Percentiles rank a stretch among this genome's conserved stretches.
Evolutionary conservation across 345 rosid genomes (phyloP).

Genomic region (Melastoma malabathricum): DNA sequence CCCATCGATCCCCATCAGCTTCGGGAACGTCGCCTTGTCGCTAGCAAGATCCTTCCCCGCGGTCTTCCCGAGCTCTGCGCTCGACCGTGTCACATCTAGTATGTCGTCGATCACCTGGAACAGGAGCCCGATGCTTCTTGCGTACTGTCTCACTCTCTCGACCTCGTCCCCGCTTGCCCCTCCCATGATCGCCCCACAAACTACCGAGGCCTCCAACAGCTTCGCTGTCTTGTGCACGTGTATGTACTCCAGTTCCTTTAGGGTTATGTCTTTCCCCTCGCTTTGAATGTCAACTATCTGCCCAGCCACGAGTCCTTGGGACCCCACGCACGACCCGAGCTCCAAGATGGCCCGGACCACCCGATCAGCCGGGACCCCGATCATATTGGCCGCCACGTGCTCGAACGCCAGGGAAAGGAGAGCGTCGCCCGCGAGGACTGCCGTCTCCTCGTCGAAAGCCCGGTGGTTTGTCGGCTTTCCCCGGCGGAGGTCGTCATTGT

Average conservation of each 20-base stretch:
- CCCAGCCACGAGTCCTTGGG: slow-evolving; percentile 42
- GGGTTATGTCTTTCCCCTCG: slow-evolving; percentile 26
- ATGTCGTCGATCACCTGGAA: slow-evolving; percentile 29
- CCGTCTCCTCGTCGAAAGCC: slow-evolving; percentile 37
- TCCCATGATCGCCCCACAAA: slow-evolving; percentile 25
- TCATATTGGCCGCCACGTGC: slow-evolving; percentile 25
- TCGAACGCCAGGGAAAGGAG: slow-evolving; percentile 44
- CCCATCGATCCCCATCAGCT: slow-evolving; percentile 21
- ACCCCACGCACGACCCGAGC: slow-evolving; percentile 33
- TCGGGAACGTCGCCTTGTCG: slow-evolving; percentile 28
- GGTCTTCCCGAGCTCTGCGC: slow-evolving; percentile 23
- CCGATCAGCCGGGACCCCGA: slow-evolving; percentile 15
- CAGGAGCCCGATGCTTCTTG: slow-evolving; percentile 17
- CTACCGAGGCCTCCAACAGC: slow-evolving; percentile 26
- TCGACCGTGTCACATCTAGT: slow-evolving; percentile 20
- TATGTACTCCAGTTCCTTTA: slow-evolving; percentile 22
- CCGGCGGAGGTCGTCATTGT: slow-evolving; percentile 46
- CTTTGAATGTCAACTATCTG: slow-evolving; percentile 37
- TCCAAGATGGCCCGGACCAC: slow-evolving; percentile 28
- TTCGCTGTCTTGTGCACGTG: slow-evolving; percentile 26
- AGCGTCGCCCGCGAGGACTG: slow-evolving; percentile 53
- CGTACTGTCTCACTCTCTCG: slow-evolving; percentile 20
- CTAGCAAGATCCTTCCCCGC: slow-evolving; percentile 23
- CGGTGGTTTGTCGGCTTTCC: slow-evolving; percentile 51
- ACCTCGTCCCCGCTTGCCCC: slow-evolving; percentile 15